Percentiles rank a stretch among this genome's conserved stretches.
These are phyloP conservation scores for Ophiocordyceps polyrhachis-furcata DNA, from an alignment of 2,329 filamentous ascomycete genomes.

Conservation along the genomic window DNA sequence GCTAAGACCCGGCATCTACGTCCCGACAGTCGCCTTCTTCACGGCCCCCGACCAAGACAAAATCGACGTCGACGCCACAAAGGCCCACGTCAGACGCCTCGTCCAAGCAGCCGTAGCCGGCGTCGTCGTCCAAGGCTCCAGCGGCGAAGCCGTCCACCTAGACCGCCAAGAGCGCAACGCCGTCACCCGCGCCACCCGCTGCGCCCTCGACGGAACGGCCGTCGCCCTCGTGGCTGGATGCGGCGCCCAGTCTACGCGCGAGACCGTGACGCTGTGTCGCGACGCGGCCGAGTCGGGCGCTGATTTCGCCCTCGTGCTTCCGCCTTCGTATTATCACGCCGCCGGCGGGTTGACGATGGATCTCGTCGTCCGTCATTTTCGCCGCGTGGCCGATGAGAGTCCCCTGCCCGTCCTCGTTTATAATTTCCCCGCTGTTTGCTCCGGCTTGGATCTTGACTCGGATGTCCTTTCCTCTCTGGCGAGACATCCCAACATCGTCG, in stretches of 20 bases:
- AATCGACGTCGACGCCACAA: slow-evolving; percentile 32
- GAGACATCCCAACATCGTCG: slow-evolving; percentile 37
- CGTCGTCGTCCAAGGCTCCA: slow-evolving; percentile 51
- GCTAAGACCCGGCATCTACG: slow-evolving; percentile 31
- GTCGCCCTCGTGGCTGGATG: slow-evolving; percentile 52
- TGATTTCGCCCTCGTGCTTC: slow-evolving; percentile 48
- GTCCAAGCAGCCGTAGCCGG: slow-evolving; percentile 45
- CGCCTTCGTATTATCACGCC: slow-evolving; percentile 55
- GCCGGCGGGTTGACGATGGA: slow-evolving; percentile 37
- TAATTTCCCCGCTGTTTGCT: slow-evolving; percentile 41
- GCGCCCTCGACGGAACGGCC: slow-evolving; percentile 33
- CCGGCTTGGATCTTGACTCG: slow-evolving; percentile 37
- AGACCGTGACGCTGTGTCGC: slow-evolving; percentile 45
- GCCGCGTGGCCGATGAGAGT: slow-evolving; percentile 35
- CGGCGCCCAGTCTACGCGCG: slow-evolving; percentile 47
- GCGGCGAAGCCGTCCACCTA: slow-evolving; percentile 56
- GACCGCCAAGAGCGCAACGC: slow-evolving; percentile 43
- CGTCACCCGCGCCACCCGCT: slow-evolving; percentile 41
- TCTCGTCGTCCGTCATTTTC: slow-evolving; percentile 42
- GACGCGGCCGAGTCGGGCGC: slow-evolving; percentile 46
- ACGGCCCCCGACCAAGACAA: slow-evolving; percentile 25
- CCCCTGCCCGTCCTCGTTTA: slow-evolving; percentile 43
- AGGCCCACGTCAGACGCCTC: slow-evolving; percentile 36
- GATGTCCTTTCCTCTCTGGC: slow-evolving; percentile 35
- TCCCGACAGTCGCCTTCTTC: slow-evolving; percentile 47